A percentile compares a stretch with the other conserved stretches of the same genome.
phyloP scores from a whole-genome alignment of 2,329 filamentous ascomycete genomes.

The Trichophyton benhamiae region DNA sequence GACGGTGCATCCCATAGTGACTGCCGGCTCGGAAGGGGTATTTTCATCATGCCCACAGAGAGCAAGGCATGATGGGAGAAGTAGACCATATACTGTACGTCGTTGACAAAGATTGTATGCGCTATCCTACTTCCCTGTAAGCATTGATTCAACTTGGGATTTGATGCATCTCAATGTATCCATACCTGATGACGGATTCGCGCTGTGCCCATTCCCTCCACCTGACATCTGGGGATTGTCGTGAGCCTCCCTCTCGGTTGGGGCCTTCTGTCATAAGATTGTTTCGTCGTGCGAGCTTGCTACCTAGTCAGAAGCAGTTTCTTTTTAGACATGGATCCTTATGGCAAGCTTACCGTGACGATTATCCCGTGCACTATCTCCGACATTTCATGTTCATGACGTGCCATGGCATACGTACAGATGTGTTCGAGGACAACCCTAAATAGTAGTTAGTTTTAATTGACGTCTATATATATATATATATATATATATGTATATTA shows the following conservation, averaged over 20 bases:
- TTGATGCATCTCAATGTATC: neutral
- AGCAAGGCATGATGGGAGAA: slow-evolving; percentile 16
- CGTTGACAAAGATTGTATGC: slow-evolving; percentile 16
- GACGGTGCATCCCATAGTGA: slow-evolving; percentile 16
- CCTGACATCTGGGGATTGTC: slow-evolving; percentile 14
- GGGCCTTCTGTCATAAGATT: slow-evolving; percentile 14
- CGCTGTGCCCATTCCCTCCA: slow-evolving; percentile 17
- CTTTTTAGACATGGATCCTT: neutral
- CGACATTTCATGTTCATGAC: slow-evolving; percentile 17
- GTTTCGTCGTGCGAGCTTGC: slow-evolving; percentile 14
- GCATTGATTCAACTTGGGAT: neutral
- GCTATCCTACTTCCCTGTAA: slow-evolving; percentile 12
- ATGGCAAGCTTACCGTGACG: slow-evolving; percentile 13
- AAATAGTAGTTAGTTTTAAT: neutral
- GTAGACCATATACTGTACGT: slow-evolving; percentile 17
- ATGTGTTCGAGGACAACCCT: slow-evolving; percentile 17
- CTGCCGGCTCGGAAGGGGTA: slow-evolving; percentile 15
- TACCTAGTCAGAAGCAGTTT: neutral
- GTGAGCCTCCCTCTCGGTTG: slow-evolving; percentile 9
- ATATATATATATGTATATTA: neutral
- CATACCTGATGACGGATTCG: slow-evolving; percentile 16
- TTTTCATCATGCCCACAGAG: slow-evolving; percentile 16
- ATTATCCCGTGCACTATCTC: slow-evolving; percentile 17
- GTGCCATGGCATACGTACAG: slow-evolving; percentile 15
- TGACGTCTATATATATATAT: no score